Conservation (phyloP, 169 alveolate genomes). For the Toxoplasma gondii region DNA sequence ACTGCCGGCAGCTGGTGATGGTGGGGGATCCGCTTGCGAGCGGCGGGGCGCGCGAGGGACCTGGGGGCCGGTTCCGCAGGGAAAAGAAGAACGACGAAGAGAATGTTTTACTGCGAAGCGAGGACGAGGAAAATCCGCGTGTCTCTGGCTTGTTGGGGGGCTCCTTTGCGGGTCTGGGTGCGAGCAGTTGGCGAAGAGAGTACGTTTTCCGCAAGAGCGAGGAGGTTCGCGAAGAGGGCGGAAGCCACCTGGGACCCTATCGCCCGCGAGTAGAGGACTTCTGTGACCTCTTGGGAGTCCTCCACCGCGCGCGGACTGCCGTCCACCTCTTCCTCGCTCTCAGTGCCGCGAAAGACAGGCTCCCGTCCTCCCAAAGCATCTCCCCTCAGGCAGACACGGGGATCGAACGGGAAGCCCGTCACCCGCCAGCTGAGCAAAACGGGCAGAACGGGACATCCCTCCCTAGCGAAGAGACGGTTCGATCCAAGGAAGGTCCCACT, state of each 20-base stretch:
- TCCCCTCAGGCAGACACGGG: not conserved
- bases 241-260: not conserved
- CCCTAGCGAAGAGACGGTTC: not conserved
- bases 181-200: not conserved
- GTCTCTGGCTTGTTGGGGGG: not conserved
- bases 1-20: constrained; percentile 39
- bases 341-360: not conserved
- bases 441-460: no score
- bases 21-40: constrained; percentile 7
- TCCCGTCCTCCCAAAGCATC: not conserved
- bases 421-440: not conserved
- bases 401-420: not conserved
- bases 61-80: not conserved
- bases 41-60: not conserved
- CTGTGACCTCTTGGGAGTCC: constrained; percentile 30
- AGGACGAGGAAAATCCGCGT: not conserved
- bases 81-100: not conserved
- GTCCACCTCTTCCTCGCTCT: constrained; percentile 16
- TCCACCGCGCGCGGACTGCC: constrained; percentile 28
- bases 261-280: not conserved
- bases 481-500: not conserved
- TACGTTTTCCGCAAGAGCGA: not conserved
- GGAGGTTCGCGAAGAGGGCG: not conserved
- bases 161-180: not conserved
- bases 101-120: not conserved